These are phyloP conservation scores for Daldinia bambusicola DNA, from an alignment of 495 filamentous ascomycete species.

Conservation along the genomic window DNA sequence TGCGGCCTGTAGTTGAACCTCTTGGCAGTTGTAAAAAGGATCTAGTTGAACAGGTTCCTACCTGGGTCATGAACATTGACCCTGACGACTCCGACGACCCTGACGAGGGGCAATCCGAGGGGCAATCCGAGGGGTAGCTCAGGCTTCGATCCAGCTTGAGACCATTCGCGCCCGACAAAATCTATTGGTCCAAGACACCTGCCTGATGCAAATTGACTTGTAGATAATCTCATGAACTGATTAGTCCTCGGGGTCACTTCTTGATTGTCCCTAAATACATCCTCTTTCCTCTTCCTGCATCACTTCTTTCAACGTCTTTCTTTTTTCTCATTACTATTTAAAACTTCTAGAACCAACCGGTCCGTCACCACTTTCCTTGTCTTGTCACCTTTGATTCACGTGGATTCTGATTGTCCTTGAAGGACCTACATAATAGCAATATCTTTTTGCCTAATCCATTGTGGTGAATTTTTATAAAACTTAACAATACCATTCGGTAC, in stretches of 20 bases:
- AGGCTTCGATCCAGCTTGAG: constrained; percentile 35
- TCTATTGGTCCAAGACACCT: constrained; percentile 39
- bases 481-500: constrained; percentile 12
- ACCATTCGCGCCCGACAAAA: constrained; percentile 29
- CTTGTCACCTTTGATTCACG: constrained; percentile 17
- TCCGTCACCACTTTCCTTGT: constrained; percentile 29
- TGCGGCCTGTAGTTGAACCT: constrained; percentile 12
- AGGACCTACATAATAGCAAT: constrained; percentile 43
- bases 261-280: constrained; percentile 33
- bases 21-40: constrained; percentile 14
- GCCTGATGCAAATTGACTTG: constrained; percentile 35
- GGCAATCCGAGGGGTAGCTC: constrained; percentile 6
- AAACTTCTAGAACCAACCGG: constrained; percentile 31
- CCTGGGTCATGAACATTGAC: constrained; percentile 12
- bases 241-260: background rate
- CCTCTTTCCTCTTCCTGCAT: constrained; percentile 17
- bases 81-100: no score
- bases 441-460: constrained; percentile 34
- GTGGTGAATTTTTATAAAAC: constrained; percentile 34
- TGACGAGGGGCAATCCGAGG: constrained; percentile 10
- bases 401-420: constrained; percentile 45
- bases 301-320: constrained; percentile 23
- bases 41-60: constrained; percentile 19
- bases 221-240: constrained; percentile 17
- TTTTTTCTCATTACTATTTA: constrained; percentile 32